Conservation (phyloP, 768 basidiomycete genomes). For the Tubosaeta sp. region DNA sequence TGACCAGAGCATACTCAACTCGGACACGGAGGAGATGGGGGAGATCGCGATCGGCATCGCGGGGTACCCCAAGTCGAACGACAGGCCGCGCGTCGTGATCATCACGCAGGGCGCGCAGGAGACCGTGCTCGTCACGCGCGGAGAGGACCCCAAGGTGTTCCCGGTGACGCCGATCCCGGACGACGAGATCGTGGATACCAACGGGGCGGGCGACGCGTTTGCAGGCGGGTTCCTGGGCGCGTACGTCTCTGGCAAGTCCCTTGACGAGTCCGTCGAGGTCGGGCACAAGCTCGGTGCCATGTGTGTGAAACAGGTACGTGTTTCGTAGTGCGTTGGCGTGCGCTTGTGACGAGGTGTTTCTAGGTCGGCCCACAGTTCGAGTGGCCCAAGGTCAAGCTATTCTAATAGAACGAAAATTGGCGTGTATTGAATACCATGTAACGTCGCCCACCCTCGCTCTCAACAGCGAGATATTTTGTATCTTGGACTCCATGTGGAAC, state of each 20-base stretch:
- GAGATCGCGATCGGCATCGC: slow-evolving; percentile 45
- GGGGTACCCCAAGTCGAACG: slow-evolving; percentile 69
- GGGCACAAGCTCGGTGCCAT: slow-evolving; percentile 87
- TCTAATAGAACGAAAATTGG: slow-evolving; percentile 22
- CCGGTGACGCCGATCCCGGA: slow-evolving; percentile 54
- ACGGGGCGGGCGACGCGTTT: slow-evolving; percentile 97
- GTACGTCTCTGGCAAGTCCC: slow-evolving; percentile 67
- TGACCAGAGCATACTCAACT: slow-evolving; percentile 60
- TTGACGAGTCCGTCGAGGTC: slow-evolving; percentile 73
- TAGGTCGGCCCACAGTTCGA: slow-evolving; percentile 55
- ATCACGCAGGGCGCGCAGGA: slow-evolving; percentile 86
- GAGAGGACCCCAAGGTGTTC: slow-evolving; percentile 47
- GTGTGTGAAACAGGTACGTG: slow-evolving; percentile 72
- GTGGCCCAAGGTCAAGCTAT: slow-evolving; percentile 52
- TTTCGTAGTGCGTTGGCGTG: not conserved
- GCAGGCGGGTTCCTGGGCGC: slow-evolving; percentile 95
- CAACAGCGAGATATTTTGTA: slow-evolving; percentile 34
- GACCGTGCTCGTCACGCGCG: slow-evolving; percentile 70
- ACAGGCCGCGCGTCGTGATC: slow-evolving; percentile 75
- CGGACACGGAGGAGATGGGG: not conserved
- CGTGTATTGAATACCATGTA: slow-evolving; percentile 1
- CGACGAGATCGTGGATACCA: slow-evolving; percentile 87
- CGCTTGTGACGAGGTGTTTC: not conserved
- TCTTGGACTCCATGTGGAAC: slow-evolving; percentile 32
- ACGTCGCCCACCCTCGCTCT: slow-evolving; percentile 28